phyloP scores from a whole-genome alignment of 2,329 filamentous ascomycete species.

The Aspergillus novofumigatus region DNA sequence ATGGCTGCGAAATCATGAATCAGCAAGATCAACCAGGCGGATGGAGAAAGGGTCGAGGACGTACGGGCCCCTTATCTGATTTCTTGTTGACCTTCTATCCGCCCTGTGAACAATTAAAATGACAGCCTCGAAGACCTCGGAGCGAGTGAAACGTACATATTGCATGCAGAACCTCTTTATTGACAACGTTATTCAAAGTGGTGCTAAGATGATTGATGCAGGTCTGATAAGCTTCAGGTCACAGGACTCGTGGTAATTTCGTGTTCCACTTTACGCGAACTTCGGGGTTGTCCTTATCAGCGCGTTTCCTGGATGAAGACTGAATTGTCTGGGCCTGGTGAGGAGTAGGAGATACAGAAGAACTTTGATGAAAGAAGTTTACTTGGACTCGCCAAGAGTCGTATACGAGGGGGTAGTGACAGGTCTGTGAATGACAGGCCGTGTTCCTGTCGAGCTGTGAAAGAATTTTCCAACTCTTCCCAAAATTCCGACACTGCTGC shows the following conservation, averaged over 20 bases:
- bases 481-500: not conserved
- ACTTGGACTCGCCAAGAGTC: not conserved
- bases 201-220: not conserved
- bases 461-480: constrained; percentile 7
- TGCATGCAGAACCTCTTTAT: constrained; percentile 1
- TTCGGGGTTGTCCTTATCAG: constrained; percentile 11
- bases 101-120: constrained; percentile 19
- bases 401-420: not conserved
- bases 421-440: not conserved
- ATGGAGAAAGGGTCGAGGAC: constrained; percentile 17
- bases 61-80: constrained; percentile 44
- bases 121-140: not conserved
- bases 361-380: not conserved
- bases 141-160: constrained; percentile 11
- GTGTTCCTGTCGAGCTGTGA: not conserved
- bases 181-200: not conserved
- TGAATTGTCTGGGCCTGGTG: not conserved
- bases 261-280: constrained; percentile 41
- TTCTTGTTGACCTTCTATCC: constrained; percentile 27
- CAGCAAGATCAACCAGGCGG: not conserved
- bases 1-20: constrained; percentile 40
- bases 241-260: constrained; percentile 36
- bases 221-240: constrained; percentile 18
- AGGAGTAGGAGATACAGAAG: not conserved
- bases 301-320: constrained; percentile 4